Evolutionary conservation across 805 yeast genomes (phyloP).

Genomic region (Grigorovia humatica): DNA sequence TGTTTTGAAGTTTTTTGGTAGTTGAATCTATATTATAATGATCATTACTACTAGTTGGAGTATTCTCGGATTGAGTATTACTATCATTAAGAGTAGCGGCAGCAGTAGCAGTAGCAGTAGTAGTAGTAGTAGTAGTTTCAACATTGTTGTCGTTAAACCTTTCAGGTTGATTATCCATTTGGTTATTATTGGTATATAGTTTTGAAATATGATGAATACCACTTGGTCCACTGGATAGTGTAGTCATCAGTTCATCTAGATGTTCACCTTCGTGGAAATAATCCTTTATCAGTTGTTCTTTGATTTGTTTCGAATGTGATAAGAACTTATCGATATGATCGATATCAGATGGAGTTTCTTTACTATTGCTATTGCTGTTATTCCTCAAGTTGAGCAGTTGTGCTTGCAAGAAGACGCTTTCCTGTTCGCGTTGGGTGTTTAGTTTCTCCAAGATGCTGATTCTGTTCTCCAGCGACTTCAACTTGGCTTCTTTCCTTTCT

Average conservation of each 20-base stretch:
- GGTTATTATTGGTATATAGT: background rate
- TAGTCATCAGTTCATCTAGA: background rate
- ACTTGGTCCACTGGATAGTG: background rate
- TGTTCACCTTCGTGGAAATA: background rate
- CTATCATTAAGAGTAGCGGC: too few species aligned
- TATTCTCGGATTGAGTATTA: too few species aligned
- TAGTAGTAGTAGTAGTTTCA: too few species aligned
- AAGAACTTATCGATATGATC: background rate
- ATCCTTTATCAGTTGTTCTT: background rate
- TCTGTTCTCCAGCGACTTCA: conserved; percentile 76
- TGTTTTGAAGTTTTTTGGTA: too few species aligned
- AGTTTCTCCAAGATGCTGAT: conserved; percentile 64
- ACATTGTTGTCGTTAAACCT: background rate
- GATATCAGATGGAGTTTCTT: too few species aligned
- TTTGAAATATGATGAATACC: background rate
- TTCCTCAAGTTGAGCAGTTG: background rate
- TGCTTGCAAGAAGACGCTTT: conserved; percentile 62
- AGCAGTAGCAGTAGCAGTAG: too few species aligned
- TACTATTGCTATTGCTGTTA: too few species aligned
- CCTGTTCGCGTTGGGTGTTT: conserved; percentile 56
- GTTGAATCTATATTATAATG: background rate
- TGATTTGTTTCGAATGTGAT: background rate
- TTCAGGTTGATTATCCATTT: background rate
- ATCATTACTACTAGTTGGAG: too few species aligned
- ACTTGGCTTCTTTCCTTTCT: conserved; percentile 81